A percentile compares a stretch with the other conserved stretches of the same genome.
Conservation (phyloP, 2,329 filamentous ascomycete genomes). For the Aspergillus novoparasiticus region DNA sequence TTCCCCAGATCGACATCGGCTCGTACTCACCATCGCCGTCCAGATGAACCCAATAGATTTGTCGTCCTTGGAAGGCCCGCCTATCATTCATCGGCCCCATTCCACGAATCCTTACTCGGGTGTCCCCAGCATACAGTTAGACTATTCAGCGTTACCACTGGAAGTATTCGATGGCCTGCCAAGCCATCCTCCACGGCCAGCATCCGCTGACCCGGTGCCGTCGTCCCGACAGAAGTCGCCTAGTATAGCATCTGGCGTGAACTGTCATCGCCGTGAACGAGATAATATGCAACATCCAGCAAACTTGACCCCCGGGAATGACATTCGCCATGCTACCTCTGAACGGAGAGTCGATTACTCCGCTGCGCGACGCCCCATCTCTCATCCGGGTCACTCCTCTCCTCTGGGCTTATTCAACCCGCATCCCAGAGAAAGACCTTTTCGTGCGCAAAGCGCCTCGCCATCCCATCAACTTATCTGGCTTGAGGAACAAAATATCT, state of each 20-base stretch:
- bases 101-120: slow-evolving; percentile 4
- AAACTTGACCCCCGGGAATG: background rate
- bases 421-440: background rate
- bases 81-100: slow-evolving; percentile 23
- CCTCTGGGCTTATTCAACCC: background rate
- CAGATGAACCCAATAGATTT: slow-evolving; percentile 29
- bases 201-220: slow-evolving; percentile 18
- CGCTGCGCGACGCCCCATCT: background rate
- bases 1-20: background rate
- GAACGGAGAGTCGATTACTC: background rate
- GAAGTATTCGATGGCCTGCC: background rate
- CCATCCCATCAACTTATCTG: slow-evolving; percentile 29
- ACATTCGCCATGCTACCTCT: background rate
- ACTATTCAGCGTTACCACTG: slow-evolving; percentile 6
- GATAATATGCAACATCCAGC: background rate
- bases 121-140: slow-evolving; percentile 18
- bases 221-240: slow-evolving; percentile 1
- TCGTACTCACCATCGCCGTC: background rate
- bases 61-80: slow-evolving; percentile 40
- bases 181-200: slow-evolving; percentile 18
- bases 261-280: background rate
- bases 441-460: slow-evolving; percentile 9
- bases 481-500: slow-evolving; percentile 33
- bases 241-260: background rate
- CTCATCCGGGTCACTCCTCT: slow-evolving; percentile 4